These are phyloP conservation scores for Colletotrichum sp. DNA, from an alignment of 2,329 filamentous ascomycete species.

Conservation along the genomic window DNA sequence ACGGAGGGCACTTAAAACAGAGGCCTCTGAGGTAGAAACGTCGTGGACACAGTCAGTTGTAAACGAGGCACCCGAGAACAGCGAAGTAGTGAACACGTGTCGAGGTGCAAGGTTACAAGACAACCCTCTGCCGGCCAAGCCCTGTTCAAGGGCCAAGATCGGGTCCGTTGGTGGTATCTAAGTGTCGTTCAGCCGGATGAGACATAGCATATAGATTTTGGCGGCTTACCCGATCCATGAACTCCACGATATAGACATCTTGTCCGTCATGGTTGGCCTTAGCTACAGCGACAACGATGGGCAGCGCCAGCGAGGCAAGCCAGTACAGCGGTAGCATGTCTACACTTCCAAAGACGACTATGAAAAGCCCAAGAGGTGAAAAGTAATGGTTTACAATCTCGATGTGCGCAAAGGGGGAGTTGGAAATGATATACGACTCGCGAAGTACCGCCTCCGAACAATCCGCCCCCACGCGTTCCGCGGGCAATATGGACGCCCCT, in stretches of 20 bases:
- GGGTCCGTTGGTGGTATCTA: not conserved
- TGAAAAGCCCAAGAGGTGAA: not conserved
- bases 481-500: not conserved
- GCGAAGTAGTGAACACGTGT: not conserved
- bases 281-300: not conserved
- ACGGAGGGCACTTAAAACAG: not conserved
- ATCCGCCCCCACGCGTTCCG: not conserved
- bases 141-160: not conserved
- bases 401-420: not conserved
- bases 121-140: not conserved
- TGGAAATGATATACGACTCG: not conserved
- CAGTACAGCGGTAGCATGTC: not conserved
- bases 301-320: not conserved
- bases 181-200: not conserved
- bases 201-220: not conserved
- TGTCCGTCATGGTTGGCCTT: not conserved
- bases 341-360: not conserved
- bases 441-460: not conserved
- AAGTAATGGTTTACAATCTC: not conserved
- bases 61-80: not conserved
- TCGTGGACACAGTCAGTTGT: not conserved
- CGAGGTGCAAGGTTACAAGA: not conserved
- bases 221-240: not conserved
- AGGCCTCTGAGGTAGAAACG: fast-evolving
- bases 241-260: not conserved